phyloP scores from a whole-genome alignment of 148 eudicot genomes.

The Salicornia ramosissima region DNA sequence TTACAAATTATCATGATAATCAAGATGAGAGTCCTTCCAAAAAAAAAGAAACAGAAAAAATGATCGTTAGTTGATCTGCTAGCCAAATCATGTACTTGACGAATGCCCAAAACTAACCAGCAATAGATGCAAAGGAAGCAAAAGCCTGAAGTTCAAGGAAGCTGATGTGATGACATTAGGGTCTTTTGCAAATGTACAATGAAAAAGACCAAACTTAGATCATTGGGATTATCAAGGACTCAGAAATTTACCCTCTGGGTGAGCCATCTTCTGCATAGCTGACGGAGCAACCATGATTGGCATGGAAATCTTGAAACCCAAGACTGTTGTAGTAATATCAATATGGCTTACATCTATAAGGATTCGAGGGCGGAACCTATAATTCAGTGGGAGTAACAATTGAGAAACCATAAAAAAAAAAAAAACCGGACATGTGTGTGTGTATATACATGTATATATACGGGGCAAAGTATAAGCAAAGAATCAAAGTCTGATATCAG shows the following conservation, averaged over 20 bases:
- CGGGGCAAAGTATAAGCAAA: too few relatives aligned
- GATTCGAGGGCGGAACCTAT: constrained; percentile 82
- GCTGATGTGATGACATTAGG: background rate
- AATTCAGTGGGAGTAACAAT: background rate
- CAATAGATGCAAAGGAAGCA: background rate
- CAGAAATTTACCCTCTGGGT: constrained; percentile 58
- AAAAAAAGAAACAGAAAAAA: too few relatives aligned
- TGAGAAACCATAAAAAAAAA: background rate
- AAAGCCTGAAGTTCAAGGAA: background rate
- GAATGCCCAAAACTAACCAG: background rate
- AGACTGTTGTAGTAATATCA: constrained; percentile 54
- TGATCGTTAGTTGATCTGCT: too few relatives aligned
- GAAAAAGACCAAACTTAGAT: background rate
- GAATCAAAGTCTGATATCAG: too few relatives aligned
- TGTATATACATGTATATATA: too few relatives aligned
- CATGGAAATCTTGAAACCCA: constrained; percentile 84
- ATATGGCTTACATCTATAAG: constrained; percentile 73
- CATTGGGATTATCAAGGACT: background rate
- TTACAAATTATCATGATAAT: too few relatives aligned
- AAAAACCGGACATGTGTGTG: background rate
- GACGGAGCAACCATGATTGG: constrained; percentile 95
- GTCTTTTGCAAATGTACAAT: background rate
- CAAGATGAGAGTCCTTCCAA: too few relatives aligned
- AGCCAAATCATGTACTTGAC: too few relatives aligned
- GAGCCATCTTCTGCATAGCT: constrained; percentile 94